Percentiles rank a stretch among this genome's conserved stretches.
Conservation (phyloP, 1,284 basidiomycete genomes). For the Schizophyllum amplum region DNA sequence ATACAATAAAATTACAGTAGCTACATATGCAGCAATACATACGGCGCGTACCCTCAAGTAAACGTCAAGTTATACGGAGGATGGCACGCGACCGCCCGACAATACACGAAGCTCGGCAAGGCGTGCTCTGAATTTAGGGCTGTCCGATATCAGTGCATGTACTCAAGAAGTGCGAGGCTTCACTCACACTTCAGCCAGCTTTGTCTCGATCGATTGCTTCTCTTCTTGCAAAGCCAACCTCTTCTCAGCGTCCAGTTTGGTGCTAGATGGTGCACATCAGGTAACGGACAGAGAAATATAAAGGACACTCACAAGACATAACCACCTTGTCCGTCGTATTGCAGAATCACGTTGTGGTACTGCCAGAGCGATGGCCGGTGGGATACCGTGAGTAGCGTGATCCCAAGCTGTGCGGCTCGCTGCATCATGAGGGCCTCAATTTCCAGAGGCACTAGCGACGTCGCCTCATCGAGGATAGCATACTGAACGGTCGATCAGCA, state of each 20-base stretch:
- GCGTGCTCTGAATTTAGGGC: constrained; percentile 75
- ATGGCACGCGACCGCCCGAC: background rate
- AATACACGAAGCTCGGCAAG: constrained; percentile 58
- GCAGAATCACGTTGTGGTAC: constrained; percentile 88
- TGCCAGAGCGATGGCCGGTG: constrained; percentile 93
- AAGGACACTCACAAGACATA: constrained; percentile 68
- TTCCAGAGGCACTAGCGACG: constrained; percentile 87
- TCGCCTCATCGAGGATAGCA: constrained; percentile 95
- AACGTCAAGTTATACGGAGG: background rate
- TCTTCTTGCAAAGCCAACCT: constrained; percentile 90
- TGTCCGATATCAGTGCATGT: constrained; percentile 19
- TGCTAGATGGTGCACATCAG: constrained; percentile 35
- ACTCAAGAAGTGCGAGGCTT: no score
- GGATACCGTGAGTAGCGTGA: constrained; percentile 87
- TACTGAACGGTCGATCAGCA: constrained; percentile 44
- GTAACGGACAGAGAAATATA: background rate
- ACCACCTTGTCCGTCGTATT: constrained; percentile 79
- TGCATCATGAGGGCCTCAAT: constrained; percentile 97
- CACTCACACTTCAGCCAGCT: constrained; percentile 72
- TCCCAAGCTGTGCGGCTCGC: constrained; percentile 79
- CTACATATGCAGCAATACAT: background rate
- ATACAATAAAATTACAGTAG: no score
- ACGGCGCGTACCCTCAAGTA: background rate
- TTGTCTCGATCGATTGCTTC: constrained; percentile 79
- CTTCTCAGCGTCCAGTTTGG: constrained; percentile 87